Base-by-base conservation (phyloP, 2,329 filamentous ascomycete genomes). In the Dothidotthia symphoricarpi region DNA sequence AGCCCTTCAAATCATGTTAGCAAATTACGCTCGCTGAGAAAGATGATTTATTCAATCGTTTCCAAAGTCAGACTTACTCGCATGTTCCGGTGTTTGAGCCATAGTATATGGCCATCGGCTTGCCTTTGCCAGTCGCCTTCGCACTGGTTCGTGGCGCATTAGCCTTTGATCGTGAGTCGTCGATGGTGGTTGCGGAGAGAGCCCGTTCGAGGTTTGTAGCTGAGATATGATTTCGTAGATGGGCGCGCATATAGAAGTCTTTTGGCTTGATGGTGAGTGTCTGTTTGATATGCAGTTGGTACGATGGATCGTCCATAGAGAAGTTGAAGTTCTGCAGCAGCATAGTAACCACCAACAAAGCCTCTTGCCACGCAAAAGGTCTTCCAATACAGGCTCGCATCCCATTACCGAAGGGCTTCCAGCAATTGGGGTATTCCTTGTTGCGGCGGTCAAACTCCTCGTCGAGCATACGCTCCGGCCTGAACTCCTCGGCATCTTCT, bases 351-450 rank as follows among this genome's bases (percentile, higher is more conserved):
- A 64, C 63, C 17, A 78, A 59, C 3, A 78, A 47, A 3, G 70
- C 67, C 43, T 79, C 76, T 49, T 79, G 76, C 72, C 73, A 76
- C 0, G 75, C 75, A 39, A 80, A 79, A 0, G 73, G 66, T 2
- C 75, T 64, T 4, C 76, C 75, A 22, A 79, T 78, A 39, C 76
- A 80, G 12, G 60, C 73, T 16, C 76, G 64, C 53, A 72, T 65
- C 1, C 75, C 76, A 24, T 72, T 78, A 1, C 76, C 76, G 43
- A 78, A 78, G 0, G 76, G 76, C 49, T 78, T 79, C 75, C 53
- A 74, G 49, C 57, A 60, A 28, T 69, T 65, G 6, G 66, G 64
- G 16, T 59, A 68, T 16, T 69, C 53, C n/a, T 59, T 61, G 30
- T 65, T 61, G 15, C 67, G 59, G 4, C 55, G 55, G 11, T 64